phyloP scores from a whole-genome alignment of 106 monocot genomes.

The Vanilla planifolia region DNA sequence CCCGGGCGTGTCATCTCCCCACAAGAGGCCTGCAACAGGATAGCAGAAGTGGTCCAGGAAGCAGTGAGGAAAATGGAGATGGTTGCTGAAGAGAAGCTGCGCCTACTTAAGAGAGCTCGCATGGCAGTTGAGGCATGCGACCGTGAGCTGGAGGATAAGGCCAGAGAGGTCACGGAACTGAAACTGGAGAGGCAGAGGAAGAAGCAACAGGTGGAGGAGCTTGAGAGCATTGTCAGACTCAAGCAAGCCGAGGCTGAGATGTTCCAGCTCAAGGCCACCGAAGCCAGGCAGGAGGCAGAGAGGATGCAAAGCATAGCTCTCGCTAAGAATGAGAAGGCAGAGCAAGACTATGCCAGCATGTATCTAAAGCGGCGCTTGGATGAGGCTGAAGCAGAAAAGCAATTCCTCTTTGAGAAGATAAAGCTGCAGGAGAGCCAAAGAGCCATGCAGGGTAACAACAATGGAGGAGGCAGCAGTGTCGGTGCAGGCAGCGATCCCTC shows the following conservation, averaged over 20 bases:
- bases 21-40: conserved; percentile 76
- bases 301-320: conserved; percentile 79
- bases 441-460: conserved; percentile 14
- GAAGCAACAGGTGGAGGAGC: conserved; percentile 88
- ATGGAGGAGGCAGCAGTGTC: conserved; percentile 11
- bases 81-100: conserved; percentile 83
- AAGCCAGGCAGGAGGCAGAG: conserved; percentile 88
- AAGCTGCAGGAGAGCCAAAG: conserved; percentile 83
- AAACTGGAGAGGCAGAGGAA: conserved; percentile 78
- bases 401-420: conserved; percentile 80
- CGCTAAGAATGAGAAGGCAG: conserved; percentile 79
- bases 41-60: conserved; percentile 91
- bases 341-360: conserved; percentile 87
- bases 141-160: conserved; percentile 84
- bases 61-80: conserved; percentile 94
- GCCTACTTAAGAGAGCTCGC: conserved; percentile 56
- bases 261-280: conserved; percentile 92
- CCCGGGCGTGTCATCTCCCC: conserved; percentile 58
- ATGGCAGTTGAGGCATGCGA: conserved; percentile 76
- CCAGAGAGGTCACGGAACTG: conserved; percentile 61
- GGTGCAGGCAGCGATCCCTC: conserved; percentile 26
- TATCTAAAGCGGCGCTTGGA: conserved; percentile 89
- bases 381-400: conserved; percentile 91
- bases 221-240: conserved; percentile 89
- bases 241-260: conserved; percentile 95